Base-by-base conservation (phyloP, 176 grass and related monocot genomes). In the Triticum dicoccoides region DNA sequence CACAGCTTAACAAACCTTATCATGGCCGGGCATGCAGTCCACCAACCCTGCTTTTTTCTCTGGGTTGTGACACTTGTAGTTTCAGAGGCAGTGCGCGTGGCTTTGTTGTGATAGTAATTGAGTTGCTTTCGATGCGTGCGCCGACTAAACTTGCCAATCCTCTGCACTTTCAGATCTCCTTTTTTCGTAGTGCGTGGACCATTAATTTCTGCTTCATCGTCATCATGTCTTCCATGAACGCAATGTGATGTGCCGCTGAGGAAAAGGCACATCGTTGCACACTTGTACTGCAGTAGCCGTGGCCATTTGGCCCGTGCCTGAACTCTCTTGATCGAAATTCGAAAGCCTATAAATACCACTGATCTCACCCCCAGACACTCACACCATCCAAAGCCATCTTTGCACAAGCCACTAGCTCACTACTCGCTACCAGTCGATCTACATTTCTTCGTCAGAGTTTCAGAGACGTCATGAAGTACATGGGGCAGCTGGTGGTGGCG, bases 301-400 rank as follows among this genome's bases (percentile, higher is more conserved):
- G 4, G 49, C 49, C 49, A 52, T 52, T 51, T 51, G 47, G 47
- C 38, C 39, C 5, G 4, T 84, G 54, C 17, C 58, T 44, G 15
- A 3, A 8, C 69, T 30, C 58, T 9, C 45, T 3, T 29, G 2
- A 18, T 27, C 6, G 0, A 39, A 7, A 39, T 39, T 39, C n/a
- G 13, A 2, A 25, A 21, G 61, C 81, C 69, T 81, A 87, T 84
- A 91, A 87, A 87, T 87, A 59, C 2, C 29, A 33, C 14, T 12
- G 10, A 20, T 32, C 68, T 62, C 76, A 21, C 14, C 49, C 9
- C 37, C 76, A 9, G 9, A 34, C 33, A 8, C n/a, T 34, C 41
- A 33, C 64, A 80, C 75, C 80, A 80, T 56, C 73, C 8, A 4
- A 11, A 13, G 11, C 32, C 25, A 38, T 45, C 66, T 24, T 34